phyloP scores from a whole-genome alignment of 495 filamentous ascomycete genomes.

The Aspergillus saccharolyticus region DNA sequence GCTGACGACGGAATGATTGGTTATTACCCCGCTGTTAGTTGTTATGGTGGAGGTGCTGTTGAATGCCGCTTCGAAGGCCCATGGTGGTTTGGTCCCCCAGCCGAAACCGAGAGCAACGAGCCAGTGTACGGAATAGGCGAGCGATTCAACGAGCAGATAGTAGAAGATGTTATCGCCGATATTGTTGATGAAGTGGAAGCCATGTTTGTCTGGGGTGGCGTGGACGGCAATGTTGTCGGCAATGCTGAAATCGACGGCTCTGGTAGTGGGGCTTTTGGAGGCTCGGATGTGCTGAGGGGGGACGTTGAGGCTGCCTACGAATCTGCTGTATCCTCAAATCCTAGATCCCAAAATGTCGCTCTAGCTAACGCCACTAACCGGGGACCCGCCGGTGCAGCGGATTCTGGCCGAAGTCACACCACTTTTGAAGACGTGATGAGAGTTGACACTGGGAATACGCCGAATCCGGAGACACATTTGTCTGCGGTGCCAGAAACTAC shows the following conservation, averaged over 20 bases:
- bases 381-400: constrained; percentile 11
- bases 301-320: constrained; percentile 37
- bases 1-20: constrained; percentile 92
- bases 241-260: constrained; percentile 28
- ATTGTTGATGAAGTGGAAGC: constrained; percentile 84
- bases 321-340: constrained; percentile 17
- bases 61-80: constrained; percentile 86
- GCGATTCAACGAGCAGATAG: constrained; percentile 89
- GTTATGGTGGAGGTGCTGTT: constrained; percentile 84
- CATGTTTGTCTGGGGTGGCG: constrained; percentile 44
- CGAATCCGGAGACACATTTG: constrained; percentile 20
- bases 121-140: constrained; percentile 61
- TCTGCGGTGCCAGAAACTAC: constrained; percentile 7
- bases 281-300: constrained; percentile 33
- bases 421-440: constrained; percentile 27
- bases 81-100: constrained; percentile 80
- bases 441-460: constrained; percentile 26
- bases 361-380: constrained; percentile 3
- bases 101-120: constrained; percentile 28
- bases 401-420: constrained; percentile 15
- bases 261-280: constrained; percentile 25
- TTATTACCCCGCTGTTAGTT: constrained; percentile 90
- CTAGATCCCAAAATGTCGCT: neutral
- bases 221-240: constrained; percentile 35
- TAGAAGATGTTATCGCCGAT: constrained; percentile 89